Percentiles rank a stretch among this genome's conserved stretches.
Conservation (phyloP, 805 yeast genomes). For the Teunomyces pallodes region DNA sequence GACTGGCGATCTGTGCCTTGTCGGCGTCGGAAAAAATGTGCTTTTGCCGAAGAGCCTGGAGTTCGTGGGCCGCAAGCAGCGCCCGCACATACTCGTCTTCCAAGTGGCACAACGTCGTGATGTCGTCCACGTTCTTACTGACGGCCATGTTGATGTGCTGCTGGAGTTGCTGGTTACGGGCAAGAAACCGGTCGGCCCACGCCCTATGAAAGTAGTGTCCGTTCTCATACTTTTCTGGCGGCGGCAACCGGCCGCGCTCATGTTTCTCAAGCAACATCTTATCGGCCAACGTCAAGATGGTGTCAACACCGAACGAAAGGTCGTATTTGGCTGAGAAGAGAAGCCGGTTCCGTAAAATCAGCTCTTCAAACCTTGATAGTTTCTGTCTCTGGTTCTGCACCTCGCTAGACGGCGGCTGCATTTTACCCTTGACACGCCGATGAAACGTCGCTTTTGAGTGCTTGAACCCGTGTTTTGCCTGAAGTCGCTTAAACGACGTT, state of each 20-base stretch:
- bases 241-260: background rate
- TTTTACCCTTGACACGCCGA: background rate
- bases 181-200: background rate
- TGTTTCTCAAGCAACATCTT: slow-evolving; percentile 2
- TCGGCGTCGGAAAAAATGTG: background rate
- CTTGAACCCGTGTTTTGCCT: background rate
- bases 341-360: background rate
- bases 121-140: background rate
- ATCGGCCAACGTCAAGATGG: slow-evolving; percentile 1
- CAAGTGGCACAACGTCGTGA: slow-evolving; percentile 1
- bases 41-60: background rate
- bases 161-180: background rate
- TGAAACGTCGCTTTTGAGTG: slow-evolving; percentile 2
- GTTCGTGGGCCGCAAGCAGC: background rate
- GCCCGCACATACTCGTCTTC: slow-evolving; percentile 1
- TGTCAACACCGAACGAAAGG: background rate
- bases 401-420: background rate
- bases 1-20: background rate
- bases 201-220: background rate
- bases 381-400: background rate
- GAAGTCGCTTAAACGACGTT: background rate
- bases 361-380: background rate
- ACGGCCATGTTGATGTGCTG: background rate
- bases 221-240: background rate
- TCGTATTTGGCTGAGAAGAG: background rate